Base-by-base conservation (phyloP, 352 stramenopile genomes). In the Thraustochytrium striatum region DNA sequence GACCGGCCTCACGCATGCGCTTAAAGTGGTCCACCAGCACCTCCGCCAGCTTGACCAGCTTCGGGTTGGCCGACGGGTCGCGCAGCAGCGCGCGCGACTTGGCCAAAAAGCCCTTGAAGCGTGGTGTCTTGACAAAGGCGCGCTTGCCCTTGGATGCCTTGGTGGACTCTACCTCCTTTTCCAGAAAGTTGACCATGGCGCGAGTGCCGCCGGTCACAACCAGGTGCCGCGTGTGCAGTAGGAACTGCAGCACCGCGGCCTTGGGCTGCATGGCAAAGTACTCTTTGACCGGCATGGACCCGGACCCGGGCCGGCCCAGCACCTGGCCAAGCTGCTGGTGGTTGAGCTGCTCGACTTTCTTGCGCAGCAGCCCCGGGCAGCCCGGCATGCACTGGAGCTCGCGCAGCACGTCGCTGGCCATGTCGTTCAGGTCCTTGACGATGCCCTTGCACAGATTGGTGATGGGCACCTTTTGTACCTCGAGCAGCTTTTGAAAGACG, bases 401-500 rank as follows among this genome's bases (percentile, higher is more conserved):
- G 8, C 19, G 44, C 21, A 55, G 52, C 5, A 61, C 41, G 19
- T 30, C 30, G 33, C 36, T 25, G 7, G 39, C 65, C 16, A 84
- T 57, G 3, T 57, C 59, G 7, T 57, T 47, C 72, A 73, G 62
- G 19, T 83, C 38, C 9, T 55, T 57, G 39, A 69, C 57, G 25
- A 82, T 41, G 36, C 41, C 19, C 72, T 91, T 93, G n/a, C 83
- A 41, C 55, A 94, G 81, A 79, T 94, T 94, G 1, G 90, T 89
- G 79, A 92, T 88, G 55, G 78, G 55, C 9, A 84, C 81, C 39
- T 90, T 81, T 69, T 95, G 93, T 57, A 95, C 89, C 44, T 96
- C 89, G n/a, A 91, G 83, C 9, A 94, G 82, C 25, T 94, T 88
- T 52, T 94, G 84, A 19, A 89, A 90, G 58, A 98, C 89, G 85